A percentile compares a stretch with the other conserved stretches of the same genome.
phyloP scores from a whole-genome alignment of 2,329 filamentous ascomycete genomes.

The Fusarium pilosicola region DNA sequence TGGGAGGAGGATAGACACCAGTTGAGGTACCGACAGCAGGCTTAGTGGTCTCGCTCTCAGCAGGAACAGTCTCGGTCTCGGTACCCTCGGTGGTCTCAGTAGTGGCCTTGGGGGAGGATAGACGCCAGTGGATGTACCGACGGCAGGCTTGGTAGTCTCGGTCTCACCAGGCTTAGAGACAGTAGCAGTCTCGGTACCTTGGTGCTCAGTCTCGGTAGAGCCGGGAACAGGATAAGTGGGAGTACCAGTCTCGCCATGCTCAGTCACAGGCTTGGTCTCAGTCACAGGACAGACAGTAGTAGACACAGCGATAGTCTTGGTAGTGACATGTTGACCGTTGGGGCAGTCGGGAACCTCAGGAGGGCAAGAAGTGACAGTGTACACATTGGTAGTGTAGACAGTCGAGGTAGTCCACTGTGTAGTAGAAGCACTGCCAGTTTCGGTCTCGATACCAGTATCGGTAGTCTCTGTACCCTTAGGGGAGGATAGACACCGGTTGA shows the following conservation, averaged over 20 bases:
- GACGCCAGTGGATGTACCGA: not conserved
- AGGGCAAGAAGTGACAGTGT: constrained; percentile 35
- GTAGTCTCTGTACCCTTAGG: not conserved
- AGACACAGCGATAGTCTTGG: constrained; percentile 38
- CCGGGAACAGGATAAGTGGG: constrained; percentile 8
- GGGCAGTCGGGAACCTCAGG: constrained; percentile 38
- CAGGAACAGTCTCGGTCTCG: not conserved
- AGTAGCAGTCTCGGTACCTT: constrained; percentile 3
- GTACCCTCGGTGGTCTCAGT: not conserved
- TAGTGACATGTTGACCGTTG: constrained; percentile 22
- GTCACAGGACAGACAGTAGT: constrained; percentile 40
- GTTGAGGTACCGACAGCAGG: not conserved
- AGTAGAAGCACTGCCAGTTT: constrained; percentile 1
- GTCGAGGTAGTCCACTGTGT: constrained; percentile 31
- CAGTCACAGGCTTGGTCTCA: constrained; percentile 8
- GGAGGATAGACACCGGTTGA: not conserved
- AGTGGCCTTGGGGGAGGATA: not conserved
- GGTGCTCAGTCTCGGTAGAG: constrained; percentile 4
- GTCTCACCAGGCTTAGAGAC: not conserved
- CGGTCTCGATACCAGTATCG: not conserved
- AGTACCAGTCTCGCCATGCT: constrained; percentile 14
- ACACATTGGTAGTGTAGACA: constrained; percentile 38
- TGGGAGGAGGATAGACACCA: not conserved
- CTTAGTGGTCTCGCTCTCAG: not conserved
- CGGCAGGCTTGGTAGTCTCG: not conserved